Percentiles rank a stretch among this genome's conserved stretches.
Conservation (phyloP, 208 protist genomes). For the Tritrichomonas musculus region DNA sequence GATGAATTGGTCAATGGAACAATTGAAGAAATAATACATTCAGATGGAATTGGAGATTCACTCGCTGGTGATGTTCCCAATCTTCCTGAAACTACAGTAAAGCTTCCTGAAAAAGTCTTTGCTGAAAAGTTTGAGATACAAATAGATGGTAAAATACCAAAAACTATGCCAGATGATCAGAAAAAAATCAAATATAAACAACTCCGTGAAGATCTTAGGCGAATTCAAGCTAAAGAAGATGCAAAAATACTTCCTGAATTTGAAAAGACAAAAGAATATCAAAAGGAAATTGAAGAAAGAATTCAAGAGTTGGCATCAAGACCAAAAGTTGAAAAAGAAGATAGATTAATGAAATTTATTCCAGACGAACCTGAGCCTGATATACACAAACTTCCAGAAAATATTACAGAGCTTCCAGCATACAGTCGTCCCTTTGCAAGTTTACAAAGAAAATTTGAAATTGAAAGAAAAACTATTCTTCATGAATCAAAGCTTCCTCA, state of each 20-base stretch:
- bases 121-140: not conserved
- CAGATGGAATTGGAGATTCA: not conserved
- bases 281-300: not conserved
- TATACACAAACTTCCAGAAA: not conserved
- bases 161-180: not conserved
- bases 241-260: not conserved
- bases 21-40: too few relatives aligned
- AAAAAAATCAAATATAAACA: not conserved
- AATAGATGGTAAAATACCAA: not conserved
- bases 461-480: not conserved
- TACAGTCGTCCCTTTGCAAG: not conserved
- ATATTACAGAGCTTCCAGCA: not conserved
- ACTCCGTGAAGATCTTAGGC: not conserved
- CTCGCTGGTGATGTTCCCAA: not conserved
- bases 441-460: not conserved
- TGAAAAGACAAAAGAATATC: not conserved
- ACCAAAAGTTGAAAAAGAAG: not conserved
- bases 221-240: not conserved
- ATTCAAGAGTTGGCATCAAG: not conserved
- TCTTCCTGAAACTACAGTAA: not conserved
- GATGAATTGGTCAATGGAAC: too few relatives aligned
- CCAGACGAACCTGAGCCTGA: not conserved
- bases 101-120: not conserved
- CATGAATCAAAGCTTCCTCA: slow-evolving; percentile 13
- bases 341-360: not conserved